Percentiles rank a stretch among this genome's conserved stretches.
phyloP scores from a whole-genome alignment of 2,329 filamentous ascomycete species.

The Aureobasidium sp. region DNA sequence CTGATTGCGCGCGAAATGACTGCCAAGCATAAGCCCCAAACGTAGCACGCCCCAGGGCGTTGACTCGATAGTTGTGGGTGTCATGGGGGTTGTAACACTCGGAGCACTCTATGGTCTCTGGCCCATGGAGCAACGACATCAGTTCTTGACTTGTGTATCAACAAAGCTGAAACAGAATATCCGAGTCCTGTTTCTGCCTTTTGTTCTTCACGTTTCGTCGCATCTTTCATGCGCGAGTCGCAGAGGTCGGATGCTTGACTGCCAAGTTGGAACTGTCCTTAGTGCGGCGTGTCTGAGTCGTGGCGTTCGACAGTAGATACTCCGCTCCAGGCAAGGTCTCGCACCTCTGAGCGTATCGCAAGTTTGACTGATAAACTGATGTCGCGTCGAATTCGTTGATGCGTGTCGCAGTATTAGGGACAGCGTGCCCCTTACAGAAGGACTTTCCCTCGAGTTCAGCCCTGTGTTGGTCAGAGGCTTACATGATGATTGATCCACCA shows the following conservation, averaged over 20 bases:
- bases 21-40: constrained; percentile 8
- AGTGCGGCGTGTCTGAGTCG: neutral
- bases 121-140: neutral
- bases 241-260: neutral
- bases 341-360: neutral
- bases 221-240: neutral
- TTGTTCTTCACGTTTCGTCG: neutral
- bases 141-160: neutral
- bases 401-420: neutral
- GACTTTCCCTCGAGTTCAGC: neutral
- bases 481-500: neutral
- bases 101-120: constrained; percentile 3
- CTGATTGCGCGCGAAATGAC: neutral
- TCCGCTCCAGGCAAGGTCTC: neutral
- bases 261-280: neutral
- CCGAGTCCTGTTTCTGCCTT: neutral
- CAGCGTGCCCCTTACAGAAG: neutral
- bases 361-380: neutral
- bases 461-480: too few relatives aligned
- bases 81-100: neutral
- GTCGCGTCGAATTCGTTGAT: neutral
- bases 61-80: neutral
- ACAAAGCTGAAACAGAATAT: neutral
- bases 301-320: neutral
- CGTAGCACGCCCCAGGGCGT: neutral